A percentile compares a stretch with the other conserved stretches of the same genome.
These are phyloP conservation scores for Zopfia rhizophila DNA, from an alignment of 2,329 filamentous ascomycete genomes.

Conservation along the genomic window DNA sequence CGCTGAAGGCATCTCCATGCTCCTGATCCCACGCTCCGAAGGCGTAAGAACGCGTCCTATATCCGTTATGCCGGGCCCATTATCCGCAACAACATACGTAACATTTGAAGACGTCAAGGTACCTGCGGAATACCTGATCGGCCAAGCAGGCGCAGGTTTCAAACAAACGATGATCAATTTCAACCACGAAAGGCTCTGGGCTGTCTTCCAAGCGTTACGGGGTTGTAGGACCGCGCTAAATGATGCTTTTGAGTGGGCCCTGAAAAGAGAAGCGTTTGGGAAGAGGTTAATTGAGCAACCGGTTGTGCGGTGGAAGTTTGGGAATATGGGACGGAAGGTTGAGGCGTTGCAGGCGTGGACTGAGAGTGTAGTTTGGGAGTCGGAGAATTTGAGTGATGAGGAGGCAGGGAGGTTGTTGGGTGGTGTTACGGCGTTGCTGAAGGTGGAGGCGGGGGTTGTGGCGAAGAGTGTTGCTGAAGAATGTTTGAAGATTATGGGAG, in stretches of 20 bases:
- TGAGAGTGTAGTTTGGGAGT: slow-evolving; percentile 41
- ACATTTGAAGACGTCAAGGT: slow-evolving; percentile 48
- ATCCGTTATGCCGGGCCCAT: slow-evolving; percentile 33
- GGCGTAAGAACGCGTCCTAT: slow-evolving; percentile 36
- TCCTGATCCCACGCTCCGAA: slow-evolving; percentile 40
- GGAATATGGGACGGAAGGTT: slow-evolving; percentile 40
- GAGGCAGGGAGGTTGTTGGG: slow-evolving; percentile 33
- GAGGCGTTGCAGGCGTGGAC: slow-evolving; percentile 41
- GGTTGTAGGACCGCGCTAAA: slow-evolving; percentile 39
- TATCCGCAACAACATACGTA: slow-evolving; percentile 40
- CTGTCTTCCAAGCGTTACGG: slow-evolving; percentile 41
- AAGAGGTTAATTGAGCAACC: slow-evolving; percentile 46
- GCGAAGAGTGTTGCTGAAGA: slow-evolving; percentile 39
- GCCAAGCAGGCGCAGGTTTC: slow-evolving; percentile 42
- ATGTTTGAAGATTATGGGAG: slow-evolving; percentile 39
- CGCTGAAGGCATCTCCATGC: slow-evolving; percentile 42
- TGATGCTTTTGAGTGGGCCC: slow-evolving; percentile 41
- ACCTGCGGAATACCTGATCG: slow-evolving; percentile 40
- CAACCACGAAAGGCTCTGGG: slow-evolving; percentile 48
- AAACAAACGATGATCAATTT: slow-evolving; percentile 43
- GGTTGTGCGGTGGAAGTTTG: slow-evolving; percentile 45
- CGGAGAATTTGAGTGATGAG: slow-evolving; percentile 30
- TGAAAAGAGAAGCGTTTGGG: slow-evolving; percentile 44
- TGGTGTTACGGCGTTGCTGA: slow-evolving; percentile 37
- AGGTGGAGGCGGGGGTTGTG: slow-evolving; percentile 38